Conservation (phyloP, 352 stramenopile genomes). For the Globisporangium cylindrosporum region DNA sequence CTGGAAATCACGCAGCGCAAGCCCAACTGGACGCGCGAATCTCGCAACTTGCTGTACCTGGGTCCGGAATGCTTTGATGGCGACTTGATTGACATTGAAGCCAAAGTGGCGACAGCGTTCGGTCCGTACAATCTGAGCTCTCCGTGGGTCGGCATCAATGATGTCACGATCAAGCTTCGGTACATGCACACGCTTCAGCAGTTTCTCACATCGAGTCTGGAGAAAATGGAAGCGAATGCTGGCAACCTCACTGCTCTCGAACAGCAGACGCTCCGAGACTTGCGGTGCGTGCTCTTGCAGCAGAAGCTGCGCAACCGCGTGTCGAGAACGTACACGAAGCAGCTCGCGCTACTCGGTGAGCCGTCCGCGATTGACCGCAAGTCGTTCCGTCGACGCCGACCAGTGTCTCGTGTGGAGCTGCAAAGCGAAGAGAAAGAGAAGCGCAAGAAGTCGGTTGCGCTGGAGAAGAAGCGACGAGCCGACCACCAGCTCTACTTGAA, state of each 20-base stretch:
- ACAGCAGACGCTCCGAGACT: constrained; percentile 46
- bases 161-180: constrained; percentile 67
- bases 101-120: constrained; percentile 49
- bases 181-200: constrained; percentile 74
- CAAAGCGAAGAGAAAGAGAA: constrained; percentile 75
- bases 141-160: constrained; percentile 62
- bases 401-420: constrained; percentile 56
- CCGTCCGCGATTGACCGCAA: constrained; percentile 65
- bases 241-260: constrained; percentile 38
- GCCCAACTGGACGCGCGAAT: constrained; percentile 62
- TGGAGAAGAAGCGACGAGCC: constrained; percentile 77
- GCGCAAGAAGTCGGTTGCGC: constrained; percentile 77
- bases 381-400: constrained; percentile 69
- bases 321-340: constrained; percentile 55
- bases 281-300: constrained; percentile 73
- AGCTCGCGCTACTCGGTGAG: constrained; percentile 63
- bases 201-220: constrained; percentile 59
- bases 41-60: constrained; percentile 51
- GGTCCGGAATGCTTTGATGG: constrained; percentile 66
- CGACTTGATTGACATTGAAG: constrained; percentile 58
- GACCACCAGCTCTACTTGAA: constrained; percentile 81
- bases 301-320: constrained; percentile 67
- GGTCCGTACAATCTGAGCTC: constrained; percentile 58
- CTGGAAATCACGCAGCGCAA: constrained; percentile 39
- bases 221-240: constrained; percentile 50